Percentiles rank a stretch among this genome's conserved stretches.
phyloP scores from a whole-genome alignment of 2,329 filamentous ascomycete genomes.

The Trichoderma endophyticum region DNA sequence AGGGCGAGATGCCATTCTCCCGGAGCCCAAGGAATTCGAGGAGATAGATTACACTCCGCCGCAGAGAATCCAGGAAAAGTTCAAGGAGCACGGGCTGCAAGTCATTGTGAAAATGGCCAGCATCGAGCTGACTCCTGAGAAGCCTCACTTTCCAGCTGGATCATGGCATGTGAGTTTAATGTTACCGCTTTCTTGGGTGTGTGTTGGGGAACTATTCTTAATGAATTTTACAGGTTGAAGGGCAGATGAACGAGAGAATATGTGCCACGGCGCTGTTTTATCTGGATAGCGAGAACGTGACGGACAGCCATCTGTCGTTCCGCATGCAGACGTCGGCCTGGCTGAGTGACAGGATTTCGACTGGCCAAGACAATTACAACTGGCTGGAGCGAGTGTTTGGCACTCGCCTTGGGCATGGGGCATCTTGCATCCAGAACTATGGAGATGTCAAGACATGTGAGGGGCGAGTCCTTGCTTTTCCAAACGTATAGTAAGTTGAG shows the following conservation, averaged over 20 bases:
- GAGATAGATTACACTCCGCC: slow-evolving; percentile 11
- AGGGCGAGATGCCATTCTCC: slow-evolving; percentile 21
- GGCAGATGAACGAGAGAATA: slow-evolving; percentile 30
- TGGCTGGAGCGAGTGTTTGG: slow-evolving; percentile 20
- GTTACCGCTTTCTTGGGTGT: rapidly evolving
- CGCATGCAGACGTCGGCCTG: neutral
- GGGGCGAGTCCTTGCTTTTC: slow-evolving; percentile 27
- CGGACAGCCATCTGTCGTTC: slow-evolving; percentile 13
- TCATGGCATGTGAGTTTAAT: slow-evolving; percentile 38
- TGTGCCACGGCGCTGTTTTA: slow-evolving; percentile 29
- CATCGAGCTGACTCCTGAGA: slow-evolving; percentile 51
- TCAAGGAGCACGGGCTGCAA: slow-evolving; percentile 45
- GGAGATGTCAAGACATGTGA: slow-evolving; percentile 25
- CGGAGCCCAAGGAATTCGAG: slow-evolving; percentile 22
- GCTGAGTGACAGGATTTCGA: neutral
- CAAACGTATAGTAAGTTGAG: slow-evolving; percentile 25
- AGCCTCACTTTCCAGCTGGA: slow-evolving; percentile 45
- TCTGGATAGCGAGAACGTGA: slow-evolving; percentile 18
- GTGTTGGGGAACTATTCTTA: no score
- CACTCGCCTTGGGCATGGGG: slow-evolving; percentile 8
- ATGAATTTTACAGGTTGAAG: slow-evolving; percentile 22
- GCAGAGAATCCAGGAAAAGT: slow-evolving; percentile 22
- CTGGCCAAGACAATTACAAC: slow-evolving; percentile 10
- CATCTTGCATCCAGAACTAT: slow-evolving; percentile 22
- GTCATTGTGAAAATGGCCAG: slow-evolving; percentile 59